phyloP scores from a whole-genome alignment of 1,139 yeast genomes.

The Saccharomyces hybrid region DNA sequence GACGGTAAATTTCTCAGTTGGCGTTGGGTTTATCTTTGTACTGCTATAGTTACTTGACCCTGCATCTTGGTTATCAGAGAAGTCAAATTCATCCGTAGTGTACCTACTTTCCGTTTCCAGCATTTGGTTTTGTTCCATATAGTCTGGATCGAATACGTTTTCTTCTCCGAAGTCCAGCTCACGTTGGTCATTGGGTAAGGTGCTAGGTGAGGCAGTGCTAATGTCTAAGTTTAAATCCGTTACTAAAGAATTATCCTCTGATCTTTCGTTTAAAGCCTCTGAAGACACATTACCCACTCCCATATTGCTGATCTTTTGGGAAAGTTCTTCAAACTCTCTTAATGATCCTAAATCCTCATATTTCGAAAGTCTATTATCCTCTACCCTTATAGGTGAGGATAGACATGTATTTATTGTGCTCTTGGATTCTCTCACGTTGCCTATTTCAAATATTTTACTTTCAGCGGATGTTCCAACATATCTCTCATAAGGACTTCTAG shows the following conservation, averaged over 20 bases:
- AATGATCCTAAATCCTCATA: neutral
- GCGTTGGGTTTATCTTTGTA: neutral
- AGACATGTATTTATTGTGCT: slow-evolving; percentile 14
- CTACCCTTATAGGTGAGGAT: slow-evolving; percentile 5
- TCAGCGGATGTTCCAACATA: slow-evolving; percentile 21
- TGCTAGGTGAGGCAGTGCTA: neutral
- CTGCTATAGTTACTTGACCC: neutral
- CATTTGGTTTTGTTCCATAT: slow-evolving; percentile 23
- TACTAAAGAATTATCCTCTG: neutral
- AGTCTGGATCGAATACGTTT: slow-evolving; percentile 28
- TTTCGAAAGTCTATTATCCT: slow-evolving; percentile 4
- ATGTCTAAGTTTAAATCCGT: slow-evolving; percentile 9
- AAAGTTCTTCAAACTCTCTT: slow-evolving; percentile 8
- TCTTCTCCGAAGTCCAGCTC: slow-evolving; percentile 10
- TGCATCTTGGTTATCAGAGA: slow-evolving; percentile 3
- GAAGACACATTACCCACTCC: slow-evolving; percentile 5
- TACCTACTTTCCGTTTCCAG: slow-evolving; percentile 18
- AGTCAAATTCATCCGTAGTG: slow-evolving; percentile 10
- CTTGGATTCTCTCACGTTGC: slow-evolving; percentile 19
- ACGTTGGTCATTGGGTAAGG: neutral
- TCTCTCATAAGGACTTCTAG: slow-evolving; percentile 22
- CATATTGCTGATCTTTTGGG: slow-evolving; percentile 15
- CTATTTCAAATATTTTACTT: slow-evolving; percentile 19
- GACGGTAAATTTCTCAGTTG: neutral
- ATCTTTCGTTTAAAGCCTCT: neutral